A percentile compares a stretch with the other conserved stretches of the same genome.
Conservation (phyloP, 129 eudicot genomes). For the Mikania micrantha region DNA sequence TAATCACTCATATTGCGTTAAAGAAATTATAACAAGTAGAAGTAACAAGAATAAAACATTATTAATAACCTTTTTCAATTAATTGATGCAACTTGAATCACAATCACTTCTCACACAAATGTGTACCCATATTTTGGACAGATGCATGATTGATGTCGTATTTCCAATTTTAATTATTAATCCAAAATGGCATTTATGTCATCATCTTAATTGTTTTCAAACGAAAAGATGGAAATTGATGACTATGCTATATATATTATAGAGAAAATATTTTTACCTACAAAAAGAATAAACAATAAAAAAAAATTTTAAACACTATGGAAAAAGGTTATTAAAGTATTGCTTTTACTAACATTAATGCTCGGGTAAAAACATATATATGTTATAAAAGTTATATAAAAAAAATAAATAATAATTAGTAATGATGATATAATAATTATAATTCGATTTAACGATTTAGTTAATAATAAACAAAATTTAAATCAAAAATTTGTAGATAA, state of each 20-base stretch:
- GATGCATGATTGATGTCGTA: not conserved
- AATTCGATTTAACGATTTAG: no score
- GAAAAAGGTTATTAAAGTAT: not conserved
- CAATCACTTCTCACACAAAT: not conserved
- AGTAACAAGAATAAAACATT: no score
- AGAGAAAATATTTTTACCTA: not conserved
- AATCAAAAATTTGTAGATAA: no score
- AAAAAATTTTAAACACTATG: not conserved
- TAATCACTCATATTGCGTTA: no score
- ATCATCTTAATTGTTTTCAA: not conserved
- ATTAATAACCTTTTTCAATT: no score
- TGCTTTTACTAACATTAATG: not conserved
- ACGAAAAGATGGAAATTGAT: not conserved
- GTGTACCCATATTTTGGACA: not conserved
- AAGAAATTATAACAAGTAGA: no score
- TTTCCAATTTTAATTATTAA: constrained; percentile 1
- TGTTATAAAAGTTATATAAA: no score
- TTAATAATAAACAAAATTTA: no score
- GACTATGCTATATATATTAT: not conserved
- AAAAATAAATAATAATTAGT: no score
- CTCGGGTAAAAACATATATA: no score
- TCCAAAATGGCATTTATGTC: constrained; percentile 4
- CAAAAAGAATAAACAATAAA: not conserved
- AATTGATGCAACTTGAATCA: not conserved
- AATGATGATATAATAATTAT: no score